Percentiles rank a stretch among this genome's conserved stretches.
These are phyloP conservation scores for Backusella westeae DNA, from an alignment of 192 early-diverging fungal species.

Conservation along the genomic window DNA sequence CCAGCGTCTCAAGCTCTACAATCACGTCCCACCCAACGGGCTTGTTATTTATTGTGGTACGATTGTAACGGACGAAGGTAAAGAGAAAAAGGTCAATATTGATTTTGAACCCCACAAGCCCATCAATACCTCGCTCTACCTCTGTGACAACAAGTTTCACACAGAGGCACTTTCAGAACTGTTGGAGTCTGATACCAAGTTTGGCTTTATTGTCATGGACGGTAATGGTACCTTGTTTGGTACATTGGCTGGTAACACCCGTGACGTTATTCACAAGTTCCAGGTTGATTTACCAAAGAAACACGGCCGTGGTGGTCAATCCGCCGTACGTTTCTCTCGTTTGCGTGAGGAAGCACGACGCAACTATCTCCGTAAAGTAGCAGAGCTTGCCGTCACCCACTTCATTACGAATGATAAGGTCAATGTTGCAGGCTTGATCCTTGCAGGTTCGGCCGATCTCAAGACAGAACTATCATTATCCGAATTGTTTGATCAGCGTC, in stretches of 20 bases:
- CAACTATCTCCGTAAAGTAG: slow-evolving; percentile 98
- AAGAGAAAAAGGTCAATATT: slow-evolving; percentile 98
- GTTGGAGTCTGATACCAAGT: slow-evolving; percentile 90
- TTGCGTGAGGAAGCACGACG: slow-evolving; percentile 98
- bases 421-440: slow-evolving; percentile 74
- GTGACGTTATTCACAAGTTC: slow-evolving; percentile 93
- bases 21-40: slow-evolving; percentile 81
- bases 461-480: slow-evolving; percentile 95
- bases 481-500: slow-evolving; percentile 94
- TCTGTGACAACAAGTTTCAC: slow-evolving; percentile 99
- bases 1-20: slow-evolving; percentile 94
- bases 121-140: slow-evolving; percentile 97
- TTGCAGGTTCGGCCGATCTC: slow-evolving; percentile 99
- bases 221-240: slow-evolving; percentile 97
- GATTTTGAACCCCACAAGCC: slow-evolving; percentile 99
- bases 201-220: slow-evolving; percentile 99
- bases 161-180: slow-evolving; percentile 89
- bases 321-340: slow-evolving; percentile 98
- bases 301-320: slow-evolving; percentile 99
- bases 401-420: slow-evolving; percentile 91
- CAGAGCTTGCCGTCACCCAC: slow-evolving; percentile 90
- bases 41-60: slow-evolving; percentile 95
- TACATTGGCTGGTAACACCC: slow-evolving; percentile 88
- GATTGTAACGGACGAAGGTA: slow-evolving; percentile 96
- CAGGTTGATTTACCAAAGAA: slow-evolving; percentile 99